These are phyloP conservation scores for Rhypophila decipiens DNA, from an alignment of 495 filamentous ascomycete genomes.

Conservation along the genomic window DNA sequence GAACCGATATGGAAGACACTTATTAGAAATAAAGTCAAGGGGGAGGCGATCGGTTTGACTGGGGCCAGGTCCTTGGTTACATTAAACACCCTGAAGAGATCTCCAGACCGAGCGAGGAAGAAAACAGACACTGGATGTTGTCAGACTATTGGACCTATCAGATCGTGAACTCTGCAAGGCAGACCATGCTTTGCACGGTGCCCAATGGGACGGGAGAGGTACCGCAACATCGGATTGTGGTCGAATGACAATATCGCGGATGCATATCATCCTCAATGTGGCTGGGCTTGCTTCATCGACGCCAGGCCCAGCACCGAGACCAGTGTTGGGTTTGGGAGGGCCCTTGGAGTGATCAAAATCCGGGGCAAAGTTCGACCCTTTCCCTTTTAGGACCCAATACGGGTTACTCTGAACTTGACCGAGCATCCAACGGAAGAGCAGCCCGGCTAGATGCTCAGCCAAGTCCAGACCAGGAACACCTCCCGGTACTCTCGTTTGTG, in stretches of 20 bases:
- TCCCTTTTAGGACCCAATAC: too few relatives aligned
- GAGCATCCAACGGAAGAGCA: too few relatives aligned
- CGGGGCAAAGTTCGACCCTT: slow-evolving; percentile 6
- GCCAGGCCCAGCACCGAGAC: background rate
- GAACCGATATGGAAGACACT: slow-evolving; percentile 1
- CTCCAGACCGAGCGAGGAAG: background rate
- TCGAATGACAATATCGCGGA: too few relatives aligned
- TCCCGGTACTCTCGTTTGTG: too few relatives aligned
- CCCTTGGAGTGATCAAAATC: slow-evolving; percentile 7
- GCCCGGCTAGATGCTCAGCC: too few relatives aligned
- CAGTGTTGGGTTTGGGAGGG: background rate
- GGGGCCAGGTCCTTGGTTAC: background rate
- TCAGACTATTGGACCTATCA: background rate
- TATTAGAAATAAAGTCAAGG: background rate
- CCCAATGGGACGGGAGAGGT: too few relatives aligned
- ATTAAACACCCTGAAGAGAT: background rate
- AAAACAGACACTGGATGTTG: background rate
- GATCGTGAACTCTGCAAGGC: background rate
- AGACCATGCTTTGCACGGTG: slow-evolving; percentile 12
- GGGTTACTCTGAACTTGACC: too few relatives aligned
- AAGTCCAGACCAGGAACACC: too few relatives aligned
- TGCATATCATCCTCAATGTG: background rate
- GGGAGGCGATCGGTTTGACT: background rate
- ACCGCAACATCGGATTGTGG: too few relatives aligned
- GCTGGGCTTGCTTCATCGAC: slow-evolving; percentile 10